phyloP scores from a whole-genome alignment of 192 early-diverging fungal species.

The Chytriomyces hyalinus region DNA sequence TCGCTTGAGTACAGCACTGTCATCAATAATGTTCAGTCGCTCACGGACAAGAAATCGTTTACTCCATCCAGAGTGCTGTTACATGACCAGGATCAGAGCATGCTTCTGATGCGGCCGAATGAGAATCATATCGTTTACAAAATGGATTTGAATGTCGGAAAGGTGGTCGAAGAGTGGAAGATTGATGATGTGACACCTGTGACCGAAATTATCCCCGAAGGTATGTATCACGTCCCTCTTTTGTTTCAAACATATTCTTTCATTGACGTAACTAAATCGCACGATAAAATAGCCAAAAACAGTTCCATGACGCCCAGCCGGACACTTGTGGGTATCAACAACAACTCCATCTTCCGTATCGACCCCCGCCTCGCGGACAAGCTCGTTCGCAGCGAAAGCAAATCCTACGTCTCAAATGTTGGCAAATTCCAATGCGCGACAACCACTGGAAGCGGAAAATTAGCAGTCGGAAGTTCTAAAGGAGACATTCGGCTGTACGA shows the following conservation, averaged over 20 bases:
- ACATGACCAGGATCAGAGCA: conserved; percentile 81
- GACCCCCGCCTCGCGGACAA: conserved; percentile 84
- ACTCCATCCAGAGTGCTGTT: conserved; percentile 81
- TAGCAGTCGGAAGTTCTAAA: conserved; percentile 81
- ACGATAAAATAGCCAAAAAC: conserved; percentile 68
- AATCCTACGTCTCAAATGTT: conserved; percentile 70
- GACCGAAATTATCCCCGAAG: conserved; percentile 69
- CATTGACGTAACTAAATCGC: neutral
- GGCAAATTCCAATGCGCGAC: conserved; percentile 71
- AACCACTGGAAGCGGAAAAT: conserved; percentile 78
- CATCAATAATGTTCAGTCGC: conserved; percentile 74
- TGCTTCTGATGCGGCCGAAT: conserved; percentile 76
- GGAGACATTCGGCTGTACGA: conserved; percentile 90
- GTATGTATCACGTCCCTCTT: neutral
- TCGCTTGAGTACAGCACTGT: conserved; percentile 78
- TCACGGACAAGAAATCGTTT: conserved; percentile 60
- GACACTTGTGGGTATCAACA: conserved; percentile 82
- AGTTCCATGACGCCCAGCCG: conserved; percentile 74
- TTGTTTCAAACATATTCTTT: neutral
- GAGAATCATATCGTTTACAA: conserved; percentile 77
- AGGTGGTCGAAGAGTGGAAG: conserved; percentile 94
- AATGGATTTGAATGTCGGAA: conserved; percentile 91
- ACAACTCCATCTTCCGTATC: conserved; percentile 83
- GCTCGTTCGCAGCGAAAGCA: conserved; percentile 70
- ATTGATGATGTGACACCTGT: conserved; percentile 77